Evolutionary conservation across 2,329 filamentous ascomycete species (phyloP), one percentile per base, ranked within the genome.

Genomic region (Arthrobotrys iridis): DNA sequence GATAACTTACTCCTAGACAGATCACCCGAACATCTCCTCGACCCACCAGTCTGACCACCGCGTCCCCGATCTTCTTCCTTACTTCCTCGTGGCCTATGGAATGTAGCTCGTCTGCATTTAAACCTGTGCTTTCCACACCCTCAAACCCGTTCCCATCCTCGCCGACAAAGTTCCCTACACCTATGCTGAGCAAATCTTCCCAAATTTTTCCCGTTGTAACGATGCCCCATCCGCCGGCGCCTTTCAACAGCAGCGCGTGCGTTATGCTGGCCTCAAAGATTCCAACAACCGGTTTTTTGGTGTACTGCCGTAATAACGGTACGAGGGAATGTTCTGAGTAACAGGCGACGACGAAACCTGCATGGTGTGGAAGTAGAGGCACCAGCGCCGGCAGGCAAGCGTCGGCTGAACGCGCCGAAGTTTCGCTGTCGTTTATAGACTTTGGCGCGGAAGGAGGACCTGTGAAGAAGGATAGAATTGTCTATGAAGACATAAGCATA

Each of bases 251-350:
- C 7, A 93, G 80, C 1, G 88, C 87, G 0, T 88, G 84, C 1
- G 89, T 83, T 11, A 97, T 85, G 79, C 90, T 92, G 0, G 93
- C 91, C 82, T 97, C 93, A 80, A 97, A 95, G 66, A 98, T 97
- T 4, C 94, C 93, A 0, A 88, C 89, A 3, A 93, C 89, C 33
- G 88, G 86, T 79, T n/a, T 82, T 77, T 72, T 35, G 11, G 77
- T 79, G 48, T 76, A 72, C 18, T 64, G 57, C 5, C 85, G 85
- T 8, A 96, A 83, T 55, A 85, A 82, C 0, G 84, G 81, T 0
- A 96, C 91, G 0, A 97, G 86, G 0, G 91, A 89, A 80, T 97
- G 93, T 0, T 91, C 88, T 73, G 91, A 95, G 83, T 92, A 98
- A 83, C 94, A 97, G 18, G 93, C 93, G 1, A 97, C 87, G 0